phyloP scores from a whole-genome alignment of 345 rosid species.

The Lepidium africanum region DNA sequence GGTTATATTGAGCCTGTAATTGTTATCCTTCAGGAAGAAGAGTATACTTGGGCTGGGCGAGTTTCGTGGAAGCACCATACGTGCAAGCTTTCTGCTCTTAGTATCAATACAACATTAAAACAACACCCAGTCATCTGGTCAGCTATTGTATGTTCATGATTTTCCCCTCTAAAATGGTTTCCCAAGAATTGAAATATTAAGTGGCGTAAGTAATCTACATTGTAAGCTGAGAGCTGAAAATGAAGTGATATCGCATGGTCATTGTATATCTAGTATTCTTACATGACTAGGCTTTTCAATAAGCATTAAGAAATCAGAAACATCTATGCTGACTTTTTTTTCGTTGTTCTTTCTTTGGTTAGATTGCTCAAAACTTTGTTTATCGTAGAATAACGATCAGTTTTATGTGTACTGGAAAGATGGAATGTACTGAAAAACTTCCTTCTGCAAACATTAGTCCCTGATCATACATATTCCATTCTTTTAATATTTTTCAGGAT shows the following conservation, averaged over 20 bases:
- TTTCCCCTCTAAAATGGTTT: constrained; percentile 3
- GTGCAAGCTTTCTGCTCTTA: constrained; percentile 90
- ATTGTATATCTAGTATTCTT: neutral
- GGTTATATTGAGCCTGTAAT: constrained; percentile 97
- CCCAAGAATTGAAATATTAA: neutral
- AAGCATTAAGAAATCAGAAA: neutral
- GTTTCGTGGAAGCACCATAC: constrained; percentile 92
- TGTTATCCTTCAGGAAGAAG: constrained; percentile 92
- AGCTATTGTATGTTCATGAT: constrained; percentile 60
- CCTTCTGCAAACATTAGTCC: constrained; percentile 6
- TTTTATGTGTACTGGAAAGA: neutral
- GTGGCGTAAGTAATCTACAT: neutral
- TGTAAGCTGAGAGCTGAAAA: constrained; percentile 3
- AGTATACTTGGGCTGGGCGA: constrained; percentile 96
- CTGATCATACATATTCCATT: constrained; percentile 5
- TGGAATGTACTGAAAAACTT: neutral
- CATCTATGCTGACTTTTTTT: neutral
- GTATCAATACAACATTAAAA: constrained; percentile 87
- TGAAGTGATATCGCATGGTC: neutral
- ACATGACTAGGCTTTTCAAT: constrained; percentile 12
- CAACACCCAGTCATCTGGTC: constrained; percentile 99
- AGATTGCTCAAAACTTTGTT: constrained; percentile 2
- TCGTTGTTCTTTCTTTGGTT: neutral
- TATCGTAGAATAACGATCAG: neutral
- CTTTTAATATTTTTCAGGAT: constrained; percentile 47